Percentiles rank a stretch among this genome's conserved stretches.
Conservation (phyloP, 2,329 filamentous ascomycete species). For the Sporothrix mexicana region DNA sequence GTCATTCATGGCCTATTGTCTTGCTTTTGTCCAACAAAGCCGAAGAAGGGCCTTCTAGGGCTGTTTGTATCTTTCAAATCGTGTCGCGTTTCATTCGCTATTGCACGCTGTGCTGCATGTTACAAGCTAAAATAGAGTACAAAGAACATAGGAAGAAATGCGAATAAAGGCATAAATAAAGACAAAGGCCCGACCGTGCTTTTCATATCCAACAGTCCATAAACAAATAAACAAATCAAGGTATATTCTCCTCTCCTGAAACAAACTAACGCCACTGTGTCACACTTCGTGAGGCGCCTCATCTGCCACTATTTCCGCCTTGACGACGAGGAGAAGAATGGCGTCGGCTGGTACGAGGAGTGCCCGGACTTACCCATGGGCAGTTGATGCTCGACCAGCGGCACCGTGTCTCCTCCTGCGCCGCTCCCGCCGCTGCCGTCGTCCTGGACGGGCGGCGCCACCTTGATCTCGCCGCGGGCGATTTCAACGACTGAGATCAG, state of each 20-base stretch:
- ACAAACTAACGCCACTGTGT: neutral
- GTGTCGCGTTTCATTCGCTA: constrained; percentile 20
- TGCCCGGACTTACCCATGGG: constrained; percentile 8
- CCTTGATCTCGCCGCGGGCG: constrained; percentile 50
- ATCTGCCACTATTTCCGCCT: neutral
- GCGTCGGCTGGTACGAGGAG: constrained; percentile 52
- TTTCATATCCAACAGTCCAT: constrained; percentile 12
- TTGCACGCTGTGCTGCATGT: neutral
- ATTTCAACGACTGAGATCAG: constrained; percentile 66
- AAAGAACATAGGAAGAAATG: neutral
- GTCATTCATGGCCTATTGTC: neutral
- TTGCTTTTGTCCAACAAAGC: neutral
- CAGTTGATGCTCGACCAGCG: constrained; percentile 44
- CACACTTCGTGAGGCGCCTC: neutral
- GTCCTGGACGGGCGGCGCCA: constrained; percentile 52
- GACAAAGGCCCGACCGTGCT: neutral
- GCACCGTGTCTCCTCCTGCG: constrained; percentile 38
- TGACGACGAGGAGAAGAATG: constrained; percentile 49
- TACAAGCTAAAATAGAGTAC: neutral
- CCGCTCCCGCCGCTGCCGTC: constrained; percentile 37
- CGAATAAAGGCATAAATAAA: neutral
- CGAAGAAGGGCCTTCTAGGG: neutral
- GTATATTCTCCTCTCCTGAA: neutral
- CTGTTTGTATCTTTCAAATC: neutral
- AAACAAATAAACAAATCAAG: neutral